Evolutionary conservation across 345 rosid genomes (phyloP), one percentile per base, ranked within the genome.

Genomic region (Odontarrhena argentea): DNA sequence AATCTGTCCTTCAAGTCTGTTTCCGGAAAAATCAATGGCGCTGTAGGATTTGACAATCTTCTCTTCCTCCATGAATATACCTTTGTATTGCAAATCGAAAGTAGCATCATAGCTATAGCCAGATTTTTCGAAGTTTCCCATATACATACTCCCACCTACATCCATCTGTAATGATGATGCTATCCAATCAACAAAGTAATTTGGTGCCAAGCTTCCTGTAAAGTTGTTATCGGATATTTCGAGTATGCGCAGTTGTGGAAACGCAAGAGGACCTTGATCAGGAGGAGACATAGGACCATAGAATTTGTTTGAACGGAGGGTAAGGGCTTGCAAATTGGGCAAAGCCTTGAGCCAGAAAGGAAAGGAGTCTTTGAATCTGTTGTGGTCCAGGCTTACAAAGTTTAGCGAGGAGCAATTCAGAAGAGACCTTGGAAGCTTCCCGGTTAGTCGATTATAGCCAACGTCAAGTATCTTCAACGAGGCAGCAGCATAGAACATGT

Each of bases 371-470:
- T 67, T 1, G 0, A 45, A 45, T 24, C 6, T 22, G 18, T 55
- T 18, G 70, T 13, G 25, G 8, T 57, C 72, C 1, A 68, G 57
- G 2, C 38, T 68, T 44, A 57, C 34, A 68, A 68, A 57, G 48
- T 28, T 14, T 1, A 68, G 41, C 37, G 5, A 47, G 18, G 72
- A 37, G 28, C 49, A 68, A 22, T 68, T 47, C 7, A 0, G 0
- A 37, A 68, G 57, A 9, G 65, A 68, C 11, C 72, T 68, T 8
- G 65, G 65, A 13, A 68, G 72, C 57, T 12, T 38, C 2, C 42
- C 11, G 11, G 5, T 38, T 8, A 38, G 8, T 8, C 5, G 42
- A 38, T 38, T 38, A 11, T 38, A 38, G 3, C 42, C 42, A 38
- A 38, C 42, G 3, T 38, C 42, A 8, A 38, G 42, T 38, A 11